A percentile compares a stretch with the other conserved stretches of the same genome.
phyloP scores from a whole-genome alignment of 257 asterid genomes.

The Plectranthus barbatus region DNA sequence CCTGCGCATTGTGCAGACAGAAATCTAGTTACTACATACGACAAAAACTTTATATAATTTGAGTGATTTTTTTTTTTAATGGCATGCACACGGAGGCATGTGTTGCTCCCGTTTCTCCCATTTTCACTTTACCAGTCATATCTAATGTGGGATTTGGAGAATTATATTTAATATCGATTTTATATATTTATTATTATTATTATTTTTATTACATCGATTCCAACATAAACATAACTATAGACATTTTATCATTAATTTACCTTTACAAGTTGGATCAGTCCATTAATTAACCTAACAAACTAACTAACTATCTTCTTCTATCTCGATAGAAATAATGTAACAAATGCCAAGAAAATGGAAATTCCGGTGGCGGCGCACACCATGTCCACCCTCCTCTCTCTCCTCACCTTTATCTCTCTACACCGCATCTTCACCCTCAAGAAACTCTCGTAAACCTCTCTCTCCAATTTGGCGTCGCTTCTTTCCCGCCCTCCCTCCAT shows the following conservation, averaged over 20 bases:
- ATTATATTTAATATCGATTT: too few species aligned
- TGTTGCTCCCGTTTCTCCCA: too few species aligned
- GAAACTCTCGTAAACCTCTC: slow-evolving; percentile 30
- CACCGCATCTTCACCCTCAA: slow-evolving; percentile 25
- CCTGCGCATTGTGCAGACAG: too few species aligned
- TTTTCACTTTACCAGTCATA: too few species aligned
- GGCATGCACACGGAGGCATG: too few species aligned
- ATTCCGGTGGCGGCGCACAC: slow-evolving; percentile 29
- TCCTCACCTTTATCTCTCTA: slow-evolving; percentile 30
- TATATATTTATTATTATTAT: too few species aligned
- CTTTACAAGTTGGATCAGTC: background rate
- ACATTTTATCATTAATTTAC: background rate
- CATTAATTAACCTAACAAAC: background rate
- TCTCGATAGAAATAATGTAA: background rate
- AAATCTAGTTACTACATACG: too few species aligned
- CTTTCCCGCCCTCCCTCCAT: slow-evolving; percentile 43
- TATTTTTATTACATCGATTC: too few species aligned
- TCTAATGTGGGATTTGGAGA: too few species aligned
- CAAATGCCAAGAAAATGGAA: slow-evolving; percentile 31
- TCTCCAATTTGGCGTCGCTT: slow-evolving; percentile 25
- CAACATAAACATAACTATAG: background rate
- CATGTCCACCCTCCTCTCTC: slow-evolving; percentile 44
- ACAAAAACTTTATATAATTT: too few species aligned
- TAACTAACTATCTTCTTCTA: background rate
- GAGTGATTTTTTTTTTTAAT: too few species aligned